Evolutionary conservation across 2,329 filamentous ascomycete genomes (phyloP), one percentile per base, ranked within the genome.

Genomic region (Penicillium italicum): DNA sequence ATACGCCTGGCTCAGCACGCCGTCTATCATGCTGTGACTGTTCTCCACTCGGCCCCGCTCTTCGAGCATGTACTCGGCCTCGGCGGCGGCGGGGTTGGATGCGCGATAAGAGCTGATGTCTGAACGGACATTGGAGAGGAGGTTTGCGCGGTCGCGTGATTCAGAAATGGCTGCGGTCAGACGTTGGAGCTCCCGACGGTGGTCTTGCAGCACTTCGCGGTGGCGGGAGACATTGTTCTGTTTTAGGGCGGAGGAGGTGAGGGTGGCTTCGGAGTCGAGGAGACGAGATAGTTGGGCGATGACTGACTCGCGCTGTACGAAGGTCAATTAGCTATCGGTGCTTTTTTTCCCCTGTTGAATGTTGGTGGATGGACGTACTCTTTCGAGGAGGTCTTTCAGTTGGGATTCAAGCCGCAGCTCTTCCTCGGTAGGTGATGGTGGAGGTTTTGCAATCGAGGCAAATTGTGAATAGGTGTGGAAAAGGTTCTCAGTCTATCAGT

Each of bases 1-100:
- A 76, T 99, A 99, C 8, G 94, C 94, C 78, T 97, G 94, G 70
- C 88, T 92, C 57, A 99, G 80, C 33, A 99, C 91, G 60, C 85
- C 89, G 73, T 99, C 94, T 45, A 91, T 88, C 80, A 96, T 86
- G 64, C 85, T 88, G 75, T 97, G 89, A 68, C 90, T 95, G 71
- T 91, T 88, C 70, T 99, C 94, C 69, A 99, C 85, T 61, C 89
- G 84, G 59, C 81, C 79, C 49, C 94, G 84, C 81, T 99, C 94
- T 66, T 90, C 88, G 28, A 99, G 82, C 92, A 99, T 97, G 79
- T 97, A 99, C 58, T 99, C 93, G 44, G 91, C 91, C 77, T 97
- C 94, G 52, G 87, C 89, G 3, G 86, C 85, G 64, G 85, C 89
- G 9, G 90, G 90, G 71, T 96, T 94, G 54, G 84, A 85, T 47